phyloP scores from a whole-genome alignment of 2,329 filamentous ascomycete species.

The Talaromyces atroroseus region DNA sequence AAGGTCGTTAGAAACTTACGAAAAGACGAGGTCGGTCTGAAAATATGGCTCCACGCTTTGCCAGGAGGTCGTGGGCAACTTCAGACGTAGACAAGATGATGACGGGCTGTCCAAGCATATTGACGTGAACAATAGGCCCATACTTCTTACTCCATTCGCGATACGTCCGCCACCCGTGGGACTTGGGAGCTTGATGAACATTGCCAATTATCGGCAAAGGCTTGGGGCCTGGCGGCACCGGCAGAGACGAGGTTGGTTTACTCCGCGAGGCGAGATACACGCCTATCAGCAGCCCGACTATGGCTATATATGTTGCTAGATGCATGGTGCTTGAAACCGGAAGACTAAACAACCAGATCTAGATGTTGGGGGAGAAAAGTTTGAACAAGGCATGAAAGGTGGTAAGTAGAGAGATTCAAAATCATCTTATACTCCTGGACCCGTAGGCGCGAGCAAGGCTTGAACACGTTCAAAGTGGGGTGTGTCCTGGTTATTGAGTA shows the following conservation, averaged over 20 bases:
- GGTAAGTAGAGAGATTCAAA: no score
- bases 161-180: conserved; percentile 20
- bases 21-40: conserved; percentile 25
- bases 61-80: conserved; percentile 30
- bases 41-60: conserved; percentile 31
- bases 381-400: no score
- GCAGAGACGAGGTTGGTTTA: not conserved
- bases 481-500: no score
- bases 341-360: not conserved
- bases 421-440: no score
- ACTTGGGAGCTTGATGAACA: conserved; percentile 18
- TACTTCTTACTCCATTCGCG: conserved; percentile 28
- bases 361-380: no score
- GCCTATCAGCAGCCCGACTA: not conserved
- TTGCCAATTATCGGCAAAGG: conserved; percentile 20
- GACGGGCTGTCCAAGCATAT: conserved; percentile 26
- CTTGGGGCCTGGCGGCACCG: conserved; percentile 15
- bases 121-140: conserved; percentile 29
- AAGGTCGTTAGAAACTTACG: not conserved
- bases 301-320: not conserved
- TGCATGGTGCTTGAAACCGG: not conserved
- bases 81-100: conserved; percentile 28
- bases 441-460: no score
- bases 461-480: no score
- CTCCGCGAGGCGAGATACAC: not conserved